Evolutionary conservation across 225 moss, liverwort and hornwort species (phyloP).

Genomic region (Polytrichum formosum): DNA sequence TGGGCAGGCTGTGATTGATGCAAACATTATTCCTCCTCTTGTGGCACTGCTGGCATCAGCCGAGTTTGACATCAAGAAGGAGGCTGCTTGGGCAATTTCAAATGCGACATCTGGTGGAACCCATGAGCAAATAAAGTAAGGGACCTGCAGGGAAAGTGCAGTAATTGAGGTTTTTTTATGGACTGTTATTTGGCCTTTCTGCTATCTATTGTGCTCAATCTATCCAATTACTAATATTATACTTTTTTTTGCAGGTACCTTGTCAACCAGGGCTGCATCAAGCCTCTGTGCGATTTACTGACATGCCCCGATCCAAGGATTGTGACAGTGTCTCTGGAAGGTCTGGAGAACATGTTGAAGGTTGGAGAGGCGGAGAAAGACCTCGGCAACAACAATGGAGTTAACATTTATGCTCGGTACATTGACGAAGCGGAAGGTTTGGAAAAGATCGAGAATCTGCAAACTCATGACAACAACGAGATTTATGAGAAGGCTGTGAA

Average conservation of each 20-base stretch:
- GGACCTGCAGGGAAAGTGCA: background rate
- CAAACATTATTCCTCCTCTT: constrained; percentile 91
- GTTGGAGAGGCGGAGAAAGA: constrained; percentile 96
- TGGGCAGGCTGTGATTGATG: constrained; percentile 79
- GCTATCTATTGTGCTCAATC: background rate
- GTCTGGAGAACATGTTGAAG: constrained; percentile 89
- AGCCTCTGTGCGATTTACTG: constrained; percentile 86
- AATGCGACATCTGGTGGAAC: constrained; percentile 96
- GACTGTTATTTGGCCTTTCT: too few relatives aligned
- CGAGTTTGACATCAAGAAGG: constrained; percentile 97
- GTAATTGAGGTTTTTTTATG: too few relatives aligned
- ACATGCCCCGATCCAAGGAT: constrained; percentile 90
- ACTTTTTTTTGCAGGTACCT: constrained; percentile 52
- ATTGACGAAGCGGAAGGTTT: constrained; percentile 95
- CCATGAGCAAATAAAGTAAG: constrained; percentile 86
- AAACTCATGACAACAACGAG: constrained; percentile 94
- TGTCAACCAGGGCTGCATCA: constrained; percentile 90
- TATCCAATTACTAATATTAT: background rate
- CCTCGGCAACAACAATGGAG: constrained; percentile 54
- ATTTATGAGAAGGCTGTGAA: constrained; percentile 98
- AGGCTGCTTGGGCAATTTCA: constrained; percentile 96
- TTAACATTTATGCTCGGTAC: constrained; percentile 76
- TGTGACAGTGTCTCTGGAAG: constrained; percentile 86
- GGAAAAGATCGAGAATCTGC: constrained; percentile 91
- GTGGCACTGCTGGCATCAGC: constrained; percentile 78